Evolutionary conservation across 176 grass and related monocot species (phyloP), one percentile per base, ranked within the genome.

Genomic region (Calamus simplicifolius): DNA sequence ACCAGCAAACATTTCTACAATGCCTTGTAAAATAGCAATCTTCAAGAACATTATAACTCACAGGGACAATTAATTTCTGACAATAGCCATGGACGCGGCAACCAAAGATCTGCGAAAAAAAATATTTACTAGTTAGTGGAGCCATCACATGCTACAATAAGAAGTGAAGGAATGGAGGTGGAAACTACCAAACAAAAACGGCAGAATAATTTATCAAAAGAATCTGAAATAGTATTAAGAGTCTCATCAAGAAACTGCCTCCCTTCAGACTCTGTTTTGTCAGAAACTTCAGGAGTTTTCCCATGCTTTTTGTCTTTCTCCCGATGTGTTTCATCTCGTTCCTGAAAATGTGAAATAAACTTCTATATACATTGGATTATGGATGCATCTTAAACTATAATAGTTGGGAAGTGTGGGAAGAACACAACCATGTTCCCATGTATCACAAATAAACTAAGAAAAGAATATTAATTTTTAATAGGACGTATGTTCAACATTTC

Each of bases 191-290:
- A 85, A 66, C 92, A 97, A 68, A 87, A 76, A 38, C 92, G 92
- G 69, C 92, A 97, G 72, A 97, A 97, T 25, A 97, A 75, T 77
- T 90, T 90, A 82, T 97, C 92, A 76, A 91, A 96, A 82, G 83
- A 97, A 76, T 97, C 92, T 53, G 91, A 82, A 81, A 77, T 78
- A 3, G 67, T 26, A 80, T 90, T 81, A 62, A 97, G 82, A 69
- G 74, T 88, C 81, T 88, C 91, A 75, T 91, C 80, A 64, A 80
- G 75, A 69, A 75, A 80, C 66, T 73, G 61, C 68, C 58, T 75
- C 16, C 66, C 75, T 16, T 75, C 59, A 50, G 51, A 25, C 27
- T 50, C 77, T 38, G 43, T 74, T 59, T 85, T 77, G 56, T 80
- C 66, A 80, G 63, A 71, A 75, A 61, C 68, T 79, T 38, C 80